Base-by-base conservation (phyloP, 306 rosid genomes). In the Quercus alba region DNA sequence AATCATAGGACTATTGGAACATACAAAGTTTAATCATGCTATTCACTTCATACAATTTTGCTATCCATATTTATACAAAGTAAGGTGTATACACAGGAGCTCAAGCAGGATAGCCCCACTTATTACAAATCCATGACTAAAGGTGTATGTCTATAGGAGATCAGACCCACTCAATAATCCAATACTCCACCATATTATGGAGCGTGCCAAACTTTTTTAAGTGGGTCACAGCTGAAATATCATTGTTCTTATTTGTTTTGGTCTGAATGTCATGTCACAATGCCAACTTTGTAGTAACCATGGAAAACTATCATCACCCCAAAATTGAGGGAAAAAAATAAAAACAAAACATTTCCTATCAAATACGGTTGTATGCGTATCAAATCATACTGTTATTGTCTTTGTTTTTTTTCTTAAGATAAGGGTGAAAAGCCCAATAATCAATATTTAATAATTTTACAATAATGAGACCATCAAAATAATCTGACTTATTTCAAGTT, bases 191-290 rank as follows among this genome's bases (percentile, higher is more conserved):
- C 77, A 17, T 70, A 71, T 75, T 21, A 52, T 57, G 80, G 58
- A 76, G 78, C 78, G 61, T 51, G 78, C 77, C 75, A 72, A 54
- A 63, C 44, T 9, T 56, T 33, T 64, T 10, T 7, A 1, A 38
- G 73, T 33, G 76, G 83, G 72, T 70, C 82, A n/a, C 23, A 41
- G 31, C 71, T 73, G 15, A 49, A 81, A 74, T 30, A 72, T 78
- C 74, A 81, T 70, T 63, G 58, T 76, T 46, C 49, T 63, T 62
- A 12, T 30, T 57, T 63, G 30, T n/a, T 30, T 30, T 18, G 14
- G 64, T 10, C 31, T 61, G 31, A 28, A 1, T 18, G 56, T 18
- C 33, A 73, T 4, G 31, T 57, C 11, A 18, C 79, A 44, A 20
- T 28, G 30, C 25, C 57, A 15, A 49, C 17, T 12, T 12, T 3